phyloP scores from a whole-genome alignment of 805 yeast genomes.

The Barnettozyma botsteinii region DNA sequence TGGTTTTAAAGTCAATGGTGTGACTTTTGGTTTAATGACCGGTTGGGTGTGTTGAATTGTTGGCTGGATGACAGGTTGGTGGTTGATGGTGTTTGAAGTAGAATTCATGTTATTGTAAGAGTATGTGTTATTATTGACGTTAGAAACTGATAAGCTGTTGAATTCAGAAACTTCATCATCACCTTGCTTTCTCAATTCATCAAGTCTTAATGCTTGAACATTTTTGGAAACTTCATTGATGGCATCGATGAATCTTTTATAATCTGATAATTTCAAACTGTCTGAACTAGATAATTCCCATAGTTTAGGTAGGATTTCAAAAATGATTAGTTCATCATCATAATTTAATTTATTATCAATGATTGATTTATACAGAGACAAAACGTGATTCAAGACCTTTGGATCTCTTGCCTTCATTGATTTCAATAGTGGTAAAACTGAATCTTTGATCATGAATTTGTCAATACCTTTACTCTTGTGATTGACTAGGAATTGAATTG shows the following conservation, averaged over 20 bases:
- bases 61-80: constrained; percentile 7
- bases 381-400: constrained; percentile 47
- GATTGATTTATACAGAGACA: constrained; percentile 35
- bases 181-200: constrained; percentile 21
- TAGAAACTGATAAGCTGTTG: background rate
- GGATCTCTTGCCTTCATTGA: constrained; percentile 75
- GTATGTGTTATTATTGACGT: no score
- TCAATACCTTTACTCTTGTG: constrained; percentile 57
- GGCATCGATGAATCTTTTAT: constrained; percentile 31
- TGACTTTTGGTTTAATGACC: constrained; percentile 12
- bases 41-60: constrained; percentile 1
- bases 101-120: background rate
- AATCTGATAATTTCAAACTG: constrained; percentile 37
- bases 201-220: constrained; percentile 35
- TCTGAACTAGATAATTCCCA: constrained; percentile 45
- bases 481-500: constrained; percentile 49
- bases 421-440: constrained; percentile 71
- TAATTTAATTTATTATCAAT: constrained; percentile 28
- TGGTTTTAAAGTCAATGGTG: constrained; percentile 20
- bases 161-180: background rate
- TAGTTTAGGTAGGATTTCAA: constrained; percentile 48
- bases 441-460: constrained; percentile 64
- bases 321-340: constrained; percentile 40
- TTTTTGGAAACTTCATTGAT: constrained; percentile 37
- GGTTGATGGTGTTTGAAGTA: constrained; percentile 2